Conservation (phyloP, 2,329 filamentous ascomycete species). For the Sporothrix pallida region DNA sequence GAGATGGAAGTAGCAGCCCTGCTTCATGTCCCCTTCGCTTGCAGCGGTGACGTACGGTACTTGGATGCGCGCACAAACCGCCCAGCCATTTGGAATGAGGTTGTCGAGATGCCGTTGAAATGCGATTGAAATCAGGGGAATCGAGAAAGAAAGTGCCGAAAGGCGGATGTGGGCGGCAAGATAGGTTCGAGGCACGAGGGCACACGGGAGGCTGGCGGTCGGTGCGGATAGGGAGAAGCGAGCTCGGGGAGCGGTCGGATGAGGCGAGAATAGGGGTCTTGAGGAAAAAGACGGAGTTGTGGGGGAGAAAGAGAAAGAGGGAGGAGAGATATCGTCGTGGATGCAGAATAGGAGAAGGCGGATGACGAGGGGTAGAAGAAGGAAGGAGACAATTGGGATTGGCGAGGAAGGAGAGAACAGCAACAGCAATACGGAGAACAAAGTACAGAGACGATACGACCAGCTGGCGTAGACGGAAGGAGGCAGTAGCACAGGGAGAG, state of each 20-base stretch:
- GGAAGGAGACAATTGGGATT: conserved; percentile 15
- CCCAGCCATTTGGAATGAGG: conserved; percentile 57
- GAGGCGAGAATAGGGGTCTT: conserved; percentile 16
- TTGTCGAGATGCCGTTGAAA: conserved; percentile 14
- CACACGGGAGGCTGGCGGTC: conserved; percentile 12
- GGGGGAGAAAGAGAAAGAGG: not conserved
- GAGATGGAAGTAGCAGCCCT: not conserved
- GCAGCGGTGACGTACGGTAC: conserved; percentile 59
- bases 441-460: conserved; percentile 13
- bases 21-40: not conserved
- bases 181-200: conserved; percentile 19
- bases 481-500: conserved; percentile 15
- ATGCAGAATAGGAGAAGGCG: conserved; percentile 17
- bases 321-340: conserved; percentile 10
- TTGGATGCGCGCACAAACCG: conserved; percentile 73
- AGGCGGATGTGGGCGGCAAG: not conserved
- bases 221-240: conserved; percentile 6
- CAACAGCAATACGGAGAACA: conserved; percentile 1
- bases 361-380: conserved; percentile 18
- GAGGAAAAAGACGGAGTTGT: not conserved
- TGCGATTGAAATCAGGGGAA: not conserved
- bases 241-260: conserved; percentile 8
- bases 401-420: conserved; percentile 18
- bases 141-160: not conserved
- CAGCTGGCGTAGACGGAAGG: conserved; percentile 21